Evolutionary conservation across 441 rosid species (phyloP).

Genomic region (Adansonia gregorii): DNA sequence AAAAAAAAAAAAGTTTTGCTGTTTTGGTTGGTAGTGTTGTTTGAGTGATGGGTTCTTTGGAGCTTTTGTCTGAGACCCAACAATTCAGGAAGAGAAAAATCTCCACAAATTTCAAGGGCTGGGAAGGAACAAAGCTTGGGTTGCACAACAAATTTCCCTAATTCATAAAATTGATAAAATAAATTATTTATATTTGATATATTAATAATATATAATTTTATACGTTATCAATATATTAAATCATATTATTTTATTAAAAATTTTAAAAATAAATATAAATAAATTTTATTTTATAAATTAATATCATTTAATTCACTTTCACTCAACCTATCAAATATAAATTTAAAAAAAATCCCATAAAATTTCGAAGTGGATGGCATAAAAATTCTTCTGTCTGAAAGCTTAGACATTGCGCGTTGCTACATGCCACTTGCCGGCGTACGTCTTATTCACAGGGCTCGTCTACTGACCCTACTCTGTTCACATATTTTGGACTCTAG

Average conservation of each 20-base stretch:
- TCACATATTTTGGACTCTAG: background rate
- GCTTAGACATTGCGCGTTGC: slow-evolving; percentile 12
- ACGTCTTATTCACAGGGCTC: background rate
- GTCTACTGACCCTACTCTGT: background rate
- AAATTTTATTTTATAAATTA: too few species aligned
- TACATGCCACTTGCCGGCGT: slow-evolving; percentile 34
- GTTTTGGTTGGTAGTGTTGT: background rate
- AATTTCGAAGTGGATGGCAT: slow-evolving; percentile 8
- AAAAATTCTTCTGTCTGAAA: slow-evolving; percentile 30
- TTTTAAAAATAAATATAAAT: too few species aligned
- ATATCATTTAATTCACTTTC: too few species aligned
- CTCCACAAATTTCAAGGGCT: slow-evolving; percentile 29
- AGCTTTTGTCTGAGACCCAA: slow-evolving; percentile 35
- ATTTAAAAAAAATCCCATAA: background rate
- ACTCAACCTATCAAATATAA: too few species aligned
- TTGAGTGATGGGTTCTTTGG: background rate
- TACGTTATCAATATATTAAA: too few species aligned
- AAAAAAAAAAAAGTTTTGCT: background rate
- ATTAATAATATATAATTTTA: too few species aligned
- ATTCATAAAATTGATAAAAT: too few species aligned
- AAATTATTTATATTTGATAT: too few species aligned
- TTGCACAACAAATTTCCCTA: too few species aligned
- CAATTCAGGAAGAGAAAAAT: slow-evolving; percentile 27
- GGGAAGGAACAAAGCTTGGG: background rate
- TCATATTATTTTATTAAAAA: too few species aligned